Percentiles rank a stretch among this genome's conserved stretches.
phyloP scores from a whole-genome alignment of 768 basidiomycete species.

The Sporobolomyces phaffii region DNA sequence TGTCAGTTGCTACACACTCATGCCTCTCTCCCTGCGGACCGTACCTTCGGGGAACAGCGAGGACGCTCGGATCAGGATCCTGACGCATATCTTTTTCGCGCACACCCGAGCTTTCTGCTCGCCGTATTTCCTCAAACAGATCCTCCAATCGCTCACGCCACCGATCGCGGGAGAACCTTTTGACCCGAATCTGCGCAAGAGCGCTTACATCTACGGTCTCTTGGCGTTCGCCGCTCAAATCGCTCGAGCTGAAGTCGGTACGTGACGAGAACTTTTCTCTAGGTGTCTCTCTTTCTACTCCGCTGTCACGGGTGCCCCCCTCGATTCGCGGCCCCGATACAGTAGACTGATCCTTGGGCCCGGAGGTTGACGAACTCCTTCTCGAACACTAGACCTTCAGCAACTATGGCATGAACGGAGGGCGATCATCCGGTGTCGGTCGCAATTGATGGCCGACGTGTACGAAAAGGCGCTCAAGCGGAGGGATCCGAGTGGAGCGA shows the following conservation, averaged over 20 bases:
- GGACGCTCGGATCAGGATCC: too few relatives aligned
- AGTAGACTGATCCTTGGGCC: background rate
- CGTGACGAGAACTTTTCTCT: background rate
- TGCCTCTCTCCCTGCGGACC: too few relatives aligned
- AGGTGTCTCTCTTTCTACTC: background rate
- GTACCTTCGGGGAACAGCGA: too few relatives aligned
- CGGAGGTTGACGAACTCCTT: background rate
- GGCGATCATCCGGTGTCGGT: slow-evolving; percentile 9
- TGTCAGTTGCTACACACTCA: background rate
- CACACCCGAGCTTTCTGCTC: slow-evolving; percentile 12
- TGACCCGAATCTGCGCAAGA: slow-evolving; percentile 7
- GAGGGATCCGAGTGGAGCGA: slow-evolving; percentile 24
- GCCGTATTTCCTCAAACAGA: slow-evolving; percentile 33
- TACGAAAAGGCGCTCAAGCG: slow-evolving; percentile 38
- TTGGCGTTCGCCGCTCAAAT: slow-evolving; percentile 36
- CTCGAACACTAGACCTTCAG: slow-evolving; percentile 16
- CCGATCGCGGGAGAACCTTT: background rate
- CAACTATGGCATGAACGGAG: slow-evolving; percentile 32
- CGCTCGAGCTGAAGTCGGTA: slow-evolving; percentile 26
- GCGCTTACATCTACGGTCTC: slow-evolving; percentile 37
- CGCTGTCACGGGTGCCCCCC: too few relatives aligned
- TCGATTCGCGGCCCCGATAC: too few relatives aligned
- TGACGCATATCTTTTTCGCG: too few relatives aligned
- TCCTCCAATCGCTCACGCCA: slow-evolving; percentile 25
- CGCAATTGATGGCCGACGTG: slow-evolving; percentile 29